Evolutionary conservation across 208 protist genomes (phyloP), one percentile per base, ranked within the genome.

Genomic region (Angomonas ambiguus): DNA sequence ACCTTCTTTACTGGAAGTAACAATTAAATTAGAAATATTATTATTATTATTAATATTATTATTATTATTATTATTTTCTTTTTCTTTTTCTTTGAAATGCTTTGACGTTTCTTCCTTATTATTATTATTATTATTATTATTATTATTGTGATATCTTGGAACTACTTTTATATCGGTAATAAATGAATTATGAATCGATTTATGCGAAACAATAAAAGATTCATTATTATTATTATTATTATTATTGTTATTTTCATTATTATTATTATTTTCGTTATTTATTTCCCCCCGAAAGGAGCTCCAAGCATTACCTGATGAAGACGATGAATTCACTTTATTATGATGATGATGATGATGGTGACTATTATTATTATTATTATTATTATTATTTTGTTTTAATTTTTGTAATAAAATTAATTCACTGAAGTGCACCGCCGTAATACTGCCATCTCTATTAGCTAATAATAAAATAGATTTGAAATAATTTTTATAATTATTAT

Each of bases 21-120:
- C 16, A 45, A 45, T 45, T 45, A 45, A 45, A 16, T 16, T 16
- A 45, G 11, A n/a, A 45, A n/a, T 45, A 45, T 45, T 45, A 45
- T 45, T 45, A 45, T 45, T 45, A 45, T 45, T 45, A 45, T 45
- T 45, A 45, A n/a, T 45, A 45, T 45, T n/a, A n/a, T n/a, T n/a
- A n/a, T n/a, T n/a, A n/a, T n/a, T n/a, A n/a, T n/a, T n/a, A n/a
- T n/a, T n/a, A n/a, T n/a, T n/a, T n/a, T n/a, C n/a, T n/a, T n/a
- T n/a, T n/a, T n/a, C n/a, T n/a, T n/a, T n/a, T n/a, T n/a, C n/a
- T n/a, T n/a, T n/a, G n/a, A n/a, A n/a, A n/a, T n/a, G n/a, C n/a
- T n/a, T n/a, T n/a, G n/a, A n/a, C n/a, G n/a, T n/a, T n/a, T n/a
- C n/a, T n/a, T n/a, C n/a, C n/a, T n/a, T 45, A 45, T 45, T 45